These are phyloP conservation scores for Coniochaeta pulveracea DNA, from an alignment of 2,329 filamentous ascomycete genomes.

Conservation along the genomic window DNA sequence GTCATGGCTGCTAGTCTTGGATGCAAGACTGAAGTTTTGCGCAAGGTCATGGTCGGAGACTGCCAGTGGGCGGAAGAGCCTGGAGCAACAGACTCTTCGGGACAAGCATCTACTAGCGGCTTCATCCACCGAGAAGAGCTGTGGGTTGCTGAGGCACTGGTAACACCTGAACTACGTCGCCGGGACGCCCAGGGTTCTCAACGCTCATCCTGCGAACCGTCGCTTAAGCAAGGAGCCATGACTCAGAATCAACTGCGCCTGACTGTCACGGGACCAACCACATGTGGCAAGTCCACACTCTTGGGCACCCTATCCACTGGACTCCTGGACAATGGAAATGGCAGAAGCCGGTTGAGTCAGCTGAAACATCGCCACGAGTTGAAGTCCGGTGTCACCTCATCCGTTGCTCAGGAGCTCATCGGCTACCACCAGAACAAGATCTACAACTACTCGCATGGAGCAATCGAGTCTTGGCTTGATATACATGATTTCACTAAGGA, in stretches of 20 bases:
- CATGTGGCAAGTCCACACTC: conserved; percentile 84
- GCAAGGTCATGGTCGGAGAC: conserved; percentile 73
- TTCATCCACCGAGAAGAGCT: conserved; percentile 40
- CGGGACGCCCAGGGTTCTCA: conserved; percentile 7
- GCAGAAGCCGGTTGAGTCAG: conserved; percentile 77
- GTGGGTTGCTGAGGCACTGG: conserved; percentile 81
- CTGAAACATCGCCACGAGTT: conserved; percentile 92
- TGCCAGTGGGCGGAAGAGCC: conserved; percentile 58
- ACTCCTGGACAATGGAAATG: conserved; percentile 80
- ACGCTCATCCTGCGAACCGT: neutral
- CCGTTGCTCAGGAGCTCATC: conserved; percentile 84
- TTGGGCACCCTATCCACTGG: conserved; percentile 82
- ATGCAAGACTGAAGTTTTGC: conserved; percentile 70
- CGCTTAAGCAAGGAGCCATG: conserved; percentile 28
- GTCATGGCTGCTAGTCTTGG: conserved; percentile 91
- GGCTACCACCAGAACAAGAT: conserved; percentile 58
- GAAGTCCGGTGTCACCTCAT: conserved; percentile 83
- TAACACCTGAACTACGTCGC: conserved; percentile 58
- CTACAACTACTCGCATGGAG: conserved; percentile 76
- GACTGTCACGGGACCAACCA: conserved; percentile 79
- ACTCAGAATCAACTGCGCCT: conserved; percentile 68
- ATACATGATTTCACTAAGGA: conserved; percentile 70
- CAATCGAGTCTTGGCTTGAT: conserved; percentile 88
- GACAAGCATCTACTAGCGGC: neutral
- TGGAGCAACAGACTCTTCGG: conserved; percentile 16